Conservation (phyloP, 306 rosid genomes). For the Chamaecrista fasciculata region DNA sequence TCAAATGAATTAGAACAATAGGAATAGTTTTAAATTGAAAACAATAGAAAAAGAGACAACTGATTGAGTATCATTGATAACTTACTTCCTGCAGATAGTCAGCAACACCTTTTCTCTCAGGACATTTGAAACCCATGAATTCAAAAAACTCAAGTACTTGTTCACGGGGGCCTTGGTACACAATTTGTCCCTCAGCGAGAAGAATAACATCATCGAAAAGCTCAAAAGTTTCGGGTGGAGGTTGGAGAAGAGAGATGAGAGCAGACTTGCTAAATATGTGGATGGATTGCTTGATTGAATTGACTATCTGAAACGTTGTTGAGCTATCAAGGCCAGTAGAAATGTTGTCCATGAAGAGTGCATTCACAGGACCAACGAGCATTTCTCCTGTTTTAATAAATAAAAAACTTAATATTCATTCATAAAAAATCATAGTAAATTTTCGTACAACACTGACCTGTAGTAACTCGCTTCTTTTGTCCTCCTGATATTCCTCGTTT, state of each 20-base stretch:
- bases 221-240: slow-evolving; percentile 27
- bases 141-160: slow-evolving; percentile 17
- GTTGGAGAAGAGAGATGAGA: slow-evolving; percentile 31
- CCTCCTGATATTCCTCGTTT: slow-evolving; percentile 29
- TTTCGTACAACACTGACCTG: neutral
- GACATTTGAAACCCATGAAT: slow-evolving; percentile 25
- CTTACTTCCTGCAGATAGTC: slow-evolving; percentile 30
- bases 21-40: neutral
- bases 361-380: slow-evolving; percentile 37
- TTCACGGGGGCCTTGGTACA: slow-evolving; percentile 25
- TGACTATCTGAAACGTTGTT: slow-evolving; percentile 21
- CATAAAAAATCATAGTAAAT: neutral
- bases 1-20: neutral
- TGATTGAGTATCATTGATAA: neutral
- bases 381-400: slow-evolving; percentile 23
- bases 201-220: slow-evolving; percentile 30
- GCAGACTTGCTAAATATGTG: slow-evolving; percentile 26
- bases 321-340: slow-evolving; percentile 24
- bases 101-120: slow-evolving; percentile 24
- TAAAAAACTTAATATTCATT: neutral
- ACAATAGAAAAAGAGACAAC: neutral
- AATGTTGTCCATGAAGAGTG: slow-evolving; percentile 27
- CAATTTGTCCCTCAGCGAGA: slow-evolving; percentile 18
- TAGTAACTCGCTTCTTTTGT: slow-evolving; percentile 32
- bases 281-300: slow-evolving; percentile 28